Evolutionary conservation across 805 yeast genomes (phyloP), one percentile per base, ranked within the genome.

Genomic region (Ogataea paraovalis): DNA sequence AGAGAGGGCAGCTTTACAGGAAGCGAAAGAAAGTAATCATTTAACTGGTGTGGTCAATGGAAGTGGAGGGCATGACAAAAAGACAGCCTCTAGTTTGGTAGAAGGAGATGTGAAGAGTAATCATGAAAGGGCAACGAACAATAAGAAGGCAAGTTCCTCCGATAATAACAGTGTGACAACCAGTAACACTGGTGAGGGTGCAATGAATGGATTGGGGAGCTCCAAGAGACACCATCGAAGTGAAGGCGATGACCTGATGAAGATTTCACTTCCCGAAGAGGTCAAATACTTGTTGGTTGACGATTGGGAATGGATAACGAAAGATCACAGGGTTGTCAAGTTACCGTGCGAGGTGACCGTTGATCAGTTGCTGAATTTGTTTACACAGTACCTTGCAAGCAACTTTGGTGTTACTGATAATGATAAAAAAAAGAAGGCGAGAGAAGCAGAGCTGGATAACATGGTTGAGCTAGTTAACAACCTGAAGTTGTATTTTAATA

Each of bases 241-340:
- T 9, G 27, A 33, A 16, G 25, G 18, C 22, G 41, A 18, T 21
- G 25, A 33, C 20, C 18, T 27, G 3, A 34, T 53, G 28, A 85
- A 85, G 56, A 73, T 88, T 18, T 64, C 69, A 40, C 57, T 88
- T 7, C 87, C 92, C 2, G 80, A 82, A 43, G 67, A 73, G 27
- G 70, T 92, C 48, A 91, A 90, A 64, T 70, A 84, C 5, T 58
- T 82, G 3, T 69, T 92, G 34, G 96, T 91, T 1, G 90, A 88
- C 63, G 98, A 92, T 69, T 92, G 98, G 99, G 97, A 92, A 65
- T 74, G 73, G 55, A 76, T 92, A 30, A 90, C 98, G 1, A 87
- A 86, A 56, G 87, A 89, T 55, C 83, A 84, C 44, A 80, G 82
- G 62, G 65, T 89, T 39, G 78, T 87, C 3, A 67, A 75, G 22